Percentiles rank a stretch among this genome's conserved stretches.
phyloP scores from a whole-genome alignment of 495 filamentous ascomycete genomes.

The Penicillium canescens region DNA sequence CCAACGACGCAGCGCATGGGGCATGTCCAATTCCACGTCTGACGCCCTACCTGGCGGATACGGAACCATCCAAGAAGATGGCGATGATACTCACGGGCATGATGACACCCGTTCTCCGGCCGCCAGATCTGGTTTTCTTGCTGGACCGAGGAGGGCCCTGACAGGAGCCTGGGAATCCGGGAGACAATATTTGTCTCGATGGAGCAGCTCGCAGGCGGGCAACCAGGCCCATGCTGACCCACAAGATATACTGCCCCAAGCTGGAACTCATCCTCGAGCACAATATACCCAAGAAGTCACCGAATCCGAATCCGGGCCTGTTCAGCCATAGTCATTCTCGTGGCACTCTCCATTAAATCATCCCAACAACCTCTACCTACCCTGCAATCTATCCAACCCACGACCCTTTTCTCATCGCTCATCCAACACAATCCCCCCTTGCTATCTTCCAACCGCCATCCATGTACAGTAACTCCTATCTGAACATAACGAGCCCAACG shows the following conservation, averaged over 20 bases:
- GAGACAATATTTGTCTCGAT: conserved; percentile 26
- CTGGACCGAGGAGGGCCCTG: conserved; percentile 34
- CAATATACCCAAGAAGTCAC: conserved; percentile 1
- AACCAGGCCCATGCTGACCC: conserved; percentile 1
- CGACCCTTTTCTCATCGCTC: too few species aligned
- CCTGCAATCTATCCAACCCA: background rate
- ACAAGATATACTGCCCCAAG: conserved; percentile 15
- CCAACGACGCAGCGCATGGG: conserved; percentile 14
- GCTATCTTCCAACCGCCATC: background rate
- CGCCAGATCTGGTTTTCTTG: conserved; percentile 21
- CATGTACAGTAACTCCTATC: conserved; percentile 1
- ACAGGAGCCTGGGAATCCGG: conserved; percentile 28
- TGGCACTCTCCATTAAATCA: background rate
- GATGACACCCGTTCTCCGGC: background rate
- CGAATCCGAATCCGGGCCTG: background rate
- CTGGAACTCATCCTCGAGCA: conserved; percentile 3
- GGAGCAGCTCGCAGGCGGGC: conserved; percentile 26
- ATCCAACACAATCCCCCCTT: background rate
- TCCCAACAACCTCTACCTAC: background rate
- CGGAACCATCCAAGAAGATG: conserved; percentile 30
- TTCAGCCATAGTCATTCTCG: conserved; percentile 9
- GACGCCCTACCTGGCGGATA: conserved; percentile 19
- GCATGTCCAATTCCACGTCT: background rate
- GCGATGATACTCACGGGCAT: background rate
- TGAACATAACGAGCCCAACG: background rate